These are phyloP conservation scores for Apiospora rasikravindrae DNA, from an alignment of 2,329 filamentous ascomycete genomes.

Conservation along the genomic window DNA sequence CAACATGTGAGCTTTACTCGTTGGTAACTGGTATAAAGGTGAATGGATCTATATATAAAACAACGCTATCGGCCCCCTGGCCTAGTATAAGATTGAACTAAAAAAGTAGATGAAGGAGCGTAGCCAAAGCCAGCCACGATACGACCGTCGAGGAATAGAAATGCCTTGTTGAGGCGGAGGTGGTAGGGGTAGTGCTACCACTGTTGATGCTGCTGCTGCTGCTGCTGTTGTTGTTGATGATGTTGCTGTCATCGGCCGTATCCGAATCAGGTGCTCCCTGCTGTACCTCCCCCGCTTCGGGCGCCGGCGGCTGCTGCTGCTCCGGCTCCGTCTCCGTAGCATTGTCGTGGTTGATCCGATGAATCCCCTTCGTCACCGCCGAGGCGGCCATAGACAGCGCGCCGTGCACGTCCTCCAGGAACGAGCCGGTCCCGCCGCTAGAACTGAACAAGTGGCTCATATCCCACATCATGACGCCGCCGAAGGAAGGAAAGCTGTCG, in stretches of 20 bases:
- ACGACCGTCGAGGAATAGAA: not conserved
- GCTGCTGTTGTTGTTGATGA: not conserved
- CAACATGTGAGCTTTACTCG: not conserved
- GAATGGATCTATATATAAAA: not conserved
- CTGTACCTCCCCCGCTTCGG: not conserved
- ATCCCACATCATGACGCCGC: slow-evolving; percentile 75
- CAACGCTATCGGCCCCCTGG: not conserved
- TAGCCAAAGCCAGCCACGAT: not conserved
- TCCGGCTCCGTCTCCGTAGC: not conserved
- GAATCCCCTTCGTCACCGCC: not conserved
- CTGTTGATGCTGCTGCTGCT: not conserved
- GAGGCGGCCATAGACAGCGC: slow-evolving; percentile 33
- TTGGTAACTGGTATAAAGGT: not conserved
- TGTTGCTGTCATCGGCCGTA: not conserved
- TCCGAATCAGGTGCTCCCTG: not conserved
- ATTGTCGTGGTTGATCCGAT: not conserved
- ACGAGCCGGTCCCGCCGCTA: slow-evolving; percentile 43
- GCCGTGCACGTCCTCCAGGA: slow-evolving; percentile 51
- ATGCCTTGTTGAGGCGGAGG: not conserved
- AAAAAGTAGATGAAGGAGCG: not conserved
- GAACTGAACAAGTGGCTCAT: slow-evolving; percentile 65
- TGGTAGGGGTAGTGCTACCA: not conserved
- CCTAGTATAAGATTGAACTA: not conserved
- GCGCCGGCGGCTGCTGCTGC: not conserved
- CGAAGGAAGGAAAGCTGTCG: slow-evolving; percentile 61